Conservation (phyloP, 495 filamentous ascomycete genomes). For the Daldinia loculata region DNA sequence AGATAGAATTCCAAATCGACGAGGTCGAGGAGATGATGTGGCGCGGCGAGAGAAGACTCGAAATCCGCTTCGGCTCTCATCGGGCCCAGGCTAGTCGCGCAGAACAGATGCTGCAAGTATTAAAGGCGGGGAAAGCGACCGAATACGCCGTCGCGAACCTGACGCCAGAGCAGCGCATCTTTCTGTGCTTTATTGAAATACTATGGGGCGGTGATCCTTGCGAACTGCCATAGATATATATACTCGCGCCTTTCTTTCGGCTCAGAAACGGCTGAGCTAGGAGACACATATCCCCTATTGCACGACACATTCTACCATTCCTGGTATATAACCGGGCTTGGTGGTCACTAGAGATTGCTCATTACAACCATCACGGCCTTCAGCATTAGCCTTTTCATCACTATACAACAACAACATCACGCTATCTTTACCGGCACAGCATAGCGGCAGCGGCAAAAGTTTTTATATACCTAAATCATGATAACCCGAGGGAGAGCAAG, state of each 20-base stretch:
- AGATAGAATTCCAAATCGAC: background rate
- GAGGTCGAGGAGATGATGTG: background rate
- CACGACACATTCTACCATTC: background rate
- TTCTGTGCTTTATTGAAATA: background rate
- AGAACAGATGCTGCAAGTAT: background rate
- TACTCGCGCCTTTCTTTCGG: background rate
- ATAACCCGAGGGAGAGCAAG: no score
- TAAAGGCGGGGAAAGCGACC: background rate
- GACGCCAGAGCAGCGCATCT: background rate
- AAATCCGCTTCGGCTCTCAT: constrained; percentile 2
- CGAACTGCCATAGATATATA: background rate
- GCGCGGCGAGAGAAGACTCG: background rate
- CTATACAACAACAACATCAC: no score
- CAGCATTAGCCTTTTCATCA: background rate
- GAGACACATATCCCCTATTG: background rate
- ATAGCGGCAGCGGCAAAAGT: no score
- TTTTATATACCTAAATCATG: no score
- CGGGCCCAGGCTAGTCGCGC: background rate
- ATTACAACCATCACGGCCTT: background rate
- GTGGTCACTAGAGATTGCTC: background rate
- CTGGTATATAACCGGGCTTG: background rate
- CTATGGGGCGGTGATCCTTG: background rate
- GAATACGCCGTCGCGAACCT: background rate
- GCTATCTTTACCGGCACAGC: no score
- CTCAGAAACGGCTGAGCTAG: background rate